Evolutionary conservation across 805 yeast species (phyloP).

Genomic region (Brettanomyces anomalus): DNA sequence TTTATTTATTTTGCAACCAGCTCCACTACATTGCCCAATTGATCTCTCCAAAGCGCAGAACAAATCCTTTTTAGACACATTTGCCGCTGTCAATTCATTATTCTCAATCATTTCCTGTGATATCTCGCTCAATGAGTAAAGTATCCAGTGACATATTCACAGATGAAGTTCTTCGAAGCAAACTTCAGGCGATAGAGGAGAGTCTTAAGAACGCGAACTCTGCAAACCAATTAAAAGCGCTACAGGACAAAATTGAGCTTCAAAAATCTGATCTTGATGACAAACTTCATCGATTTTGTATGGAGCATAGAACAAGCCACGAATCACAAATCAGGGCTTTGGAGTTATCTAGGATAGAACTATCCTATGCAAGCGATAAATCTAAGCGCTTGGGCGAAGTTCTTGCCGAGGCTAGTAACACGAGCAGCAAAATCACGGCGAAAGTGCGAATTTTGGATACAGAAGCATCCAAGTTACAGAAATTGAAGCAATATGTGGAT

Average conservation of each 20-base stretch:
- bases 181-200: neutral
- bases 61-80: no score
- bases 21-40: no score
- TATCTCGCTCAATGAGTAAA: no score
- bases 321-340: constrained; percentile 32
- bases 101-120: no score
- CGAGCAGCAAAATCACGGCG: constrained; percentile 60
- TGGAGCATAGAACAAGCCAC: constrained; percentile 29
- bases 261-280: constrained; percentile 20
- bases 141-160: no score
- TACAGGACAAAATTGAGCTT: constrained; percentile 16
- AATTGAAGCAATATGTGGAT: constrained; percentile 55
- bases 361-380: constrained; percentile 49
- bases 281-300: constrained; percentile 12
- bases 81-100: no score
- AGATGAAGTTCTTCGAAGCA: no score
- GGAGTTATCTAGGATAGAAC: constrained; percentile 53
- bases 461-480: constrained; percentile 56
- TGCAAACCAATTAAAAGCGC: constrained; percentile 15
- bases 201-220: constrained; percentile 15
- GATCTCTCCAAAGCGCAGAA: no score
- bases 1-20: no score
- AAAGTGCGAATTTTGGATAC: constrained; percentile 61
- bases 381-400: constrained; percentile 48
- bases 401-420: constrained; percentile 50